Percentiles rank a stretch among this genome's conserved stretches.
Evolutionary conservation across 2,329 filamentous ascomycete genomes (phyloP).

Genomic region (Ophiostoma tasmaniense): DNA sequence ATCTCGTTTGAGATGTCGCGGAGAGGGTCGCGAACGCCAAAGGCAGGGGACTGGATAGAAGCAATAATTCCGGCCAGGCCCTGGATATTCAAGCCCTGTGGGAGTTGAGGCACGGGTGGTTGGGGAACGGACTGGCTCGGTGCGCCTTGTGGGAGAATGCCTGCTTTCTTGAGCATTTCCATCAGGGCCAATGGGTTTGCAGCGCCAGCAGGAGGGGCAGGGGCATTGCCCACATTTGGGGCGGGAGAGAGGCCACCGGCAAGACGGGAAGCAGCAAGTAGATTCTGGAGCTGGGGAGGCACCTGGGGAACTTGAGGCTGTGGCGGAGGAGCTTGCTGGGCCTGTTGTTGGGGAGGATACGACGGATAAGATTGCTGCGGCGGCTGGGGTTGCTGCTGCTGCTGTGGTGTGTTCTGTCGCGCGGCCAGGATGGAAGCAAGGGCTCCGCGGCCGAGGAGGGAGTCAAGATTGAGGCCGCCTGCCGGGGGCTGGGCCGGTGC

Average conservation of each 20-base stretch:
- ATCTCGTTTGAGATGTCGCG: conserved; percentile 37
- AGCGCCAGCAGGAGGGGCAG: conserved; percentile 35
- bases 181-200: conserved; percentile 49
- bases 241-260: neutral
- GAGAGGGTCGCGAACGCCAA: conserved; percentile 17
- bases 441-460: conserved; percentile 51
- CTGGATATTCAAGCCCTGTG: conserved; percentile 22
- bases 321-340: conserved; percentile 27
- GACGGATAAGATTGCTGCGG: conserved; percentile 30
- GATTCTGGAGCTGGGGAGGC: conserved; percentile 3
- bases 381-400: conserved; percentile 36
- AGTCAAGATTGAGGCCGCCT: conserved; percentile 43
- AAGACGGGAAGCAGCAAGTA: conserved; percentile 1
- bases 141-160: conserved; percentile 41
- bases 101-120: neutral
- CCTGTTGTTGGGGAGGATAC: conserved; percentile 35
- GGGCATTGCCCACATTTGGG: neutral
- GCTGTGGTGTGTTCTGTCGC: conserved; percentile 30
- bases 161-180: conserved; percentile 59
- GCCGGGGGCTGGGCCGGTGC: conserved; percentile 23
- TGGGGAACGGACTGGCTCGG: conserved; percentile 26
- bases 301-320: neutral
- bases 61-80: conserved; percentile 26
- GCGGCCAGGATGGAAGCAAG: conserved; percentile 48
- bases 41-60: conserved; percentile 19